Percentiles rank a stretch among this genome's conserved stretches.
These are phyloP conservation scores for Mortierella sp. DNA, from an alignment of 371 early-diverging fungal genomes.

Conservation along the genomic window DNA sequence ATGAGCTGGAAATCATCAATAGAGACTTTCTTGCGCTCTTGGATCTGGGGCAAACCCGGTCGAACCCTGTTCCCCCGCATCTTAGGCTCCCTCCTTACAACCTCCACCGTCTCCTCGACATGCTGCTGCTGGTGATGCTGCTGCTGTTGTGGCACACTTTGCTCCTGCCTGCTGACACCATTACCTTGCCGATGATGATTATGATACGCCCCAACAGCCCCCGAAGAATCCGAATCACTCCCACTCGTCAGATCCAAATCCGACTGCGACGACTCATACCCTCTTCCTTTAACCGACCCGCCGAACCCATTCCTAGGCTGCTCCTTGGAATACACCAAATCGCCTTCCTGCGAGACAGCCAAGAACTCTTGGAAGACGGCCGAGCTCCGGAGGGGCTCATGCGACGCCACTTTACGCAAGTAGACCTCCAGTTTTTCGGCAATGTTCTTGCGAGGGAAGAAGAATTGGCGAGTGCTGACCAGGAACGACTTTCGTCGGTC, in stretches of 20 bases:
- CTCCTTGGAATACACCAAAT: slow-evolving; percentile 48
- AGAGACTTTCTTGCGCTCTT: slow-evolving; percentile 38
- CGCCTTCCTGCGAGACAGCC: slow-evolving; percentile 50
- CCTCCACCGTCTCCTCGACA: slow-evolving; percentile 10
- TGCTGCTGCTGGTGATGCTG: not conserved
- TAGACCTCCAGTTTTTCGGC: slow-evolving; percentile 58
- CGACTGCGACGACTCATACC: slow-evolving; percentile 1
- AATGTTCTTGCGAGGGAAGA: slow-evolving; percentile 60
- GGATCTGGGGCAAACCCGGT: slow-evolving; percentile 42
- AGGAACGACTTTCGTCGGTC: slow-evolving; percentile 53
- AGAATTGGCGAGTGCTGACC: slow-evolving; percentile 57
- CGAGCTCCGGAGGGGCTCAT: slow-evolving; percentile 47
- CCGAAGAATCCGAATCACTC: slow-evolving; percentile 9
- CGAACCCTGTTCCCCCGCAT: slow-evolving; percentile 36
- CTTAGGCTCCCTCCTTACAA: slow-evolving; percentile 18
- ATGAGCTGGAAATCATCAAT: slow-evolving; percentile 75
- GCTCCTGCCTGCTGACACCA: not conserved
- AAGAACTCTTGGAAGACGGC: slow-evolving; percentile 47
- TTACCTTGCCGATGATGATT: not conserved
- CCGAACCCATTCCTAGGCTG: slow-evolving; percentile 4
- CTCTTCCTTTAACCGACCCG: not conserved
- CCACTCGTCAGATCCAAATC: slow-evolving; percentile 20
- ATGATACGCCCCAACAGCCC: not conserved
- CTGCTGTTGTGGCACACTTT: not conserved
- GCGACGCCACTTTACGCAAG: slow-evolving; percentile 47